Conservation (phyloP, 805 yeast species). For the Naumovozyma castellii region DNA sequence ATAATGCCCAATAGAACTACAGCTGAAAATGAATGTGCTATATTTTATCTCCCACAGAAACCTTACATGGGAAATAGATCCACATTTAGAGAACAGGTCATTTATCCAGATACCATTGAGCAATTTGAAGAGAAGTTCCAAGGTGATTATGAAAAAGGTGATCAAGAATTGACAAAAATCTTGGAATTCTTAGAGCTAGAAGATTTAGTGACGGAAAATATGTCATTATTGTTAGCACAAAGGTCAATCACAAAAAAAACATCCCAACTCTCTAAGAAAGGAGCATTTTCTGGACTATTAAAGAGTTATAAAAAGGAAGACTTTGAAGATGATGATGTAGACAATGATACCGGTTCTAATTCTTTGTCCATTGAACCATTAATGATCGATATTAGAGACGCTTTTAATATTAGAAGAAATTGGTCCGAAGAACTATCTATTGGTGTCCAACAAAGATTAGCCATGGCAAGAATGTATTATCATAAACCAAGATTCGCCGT, state of each 20-base stretch:
- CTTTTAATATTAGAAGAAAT: constrained; percentile 59
- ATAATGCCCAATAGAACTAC: constrained; percentile 24
- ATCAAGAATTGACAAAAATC: constrained; percentile 43
- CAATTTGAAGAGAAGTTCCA: constrained; percentile 38
- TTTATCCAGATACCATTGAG: constrained; percentile 69
- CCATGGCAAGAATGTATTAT: constrained; percentile 86
- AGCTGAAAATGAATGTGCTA: constrained; percentile 30
- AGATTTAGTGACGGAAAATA: constrained; percentile 42
- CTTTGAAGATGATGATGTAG: constrained; percentile 21
- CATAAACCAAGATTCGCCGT: constrained; percentile 91
- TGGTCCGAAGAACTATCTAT: constrained; percentile 86
- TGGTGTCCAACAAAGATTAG: constrained; percentile 89
- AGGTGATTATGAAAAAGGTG: constrained; percentile 25
- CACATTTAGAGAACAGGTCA: constrained; percentile 75
- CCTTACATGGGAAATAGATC: constrained; percentile 66
- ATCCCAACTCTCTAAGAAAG: neutral
- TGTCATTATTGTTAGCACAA: constrained; percentile 29
- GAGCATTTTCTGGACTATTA: neutral
- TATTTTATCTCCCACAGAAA: constrained; percentile 86
- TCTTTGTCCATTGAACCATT: neutral
- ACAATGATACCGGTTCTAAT: neutral
- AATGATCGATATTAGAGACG: constrained; percentile 31
- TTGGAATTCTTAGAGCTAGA: constrained; percentile 50
- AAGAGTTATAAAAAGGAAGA: constrained; percentile 11
- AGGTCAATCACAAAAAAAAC: constrained; percentile 3